phyloP scores from a whole-genome alignment of 1,284 basidiomycete genomes.

The Trichosporon ovoides region DNA sequence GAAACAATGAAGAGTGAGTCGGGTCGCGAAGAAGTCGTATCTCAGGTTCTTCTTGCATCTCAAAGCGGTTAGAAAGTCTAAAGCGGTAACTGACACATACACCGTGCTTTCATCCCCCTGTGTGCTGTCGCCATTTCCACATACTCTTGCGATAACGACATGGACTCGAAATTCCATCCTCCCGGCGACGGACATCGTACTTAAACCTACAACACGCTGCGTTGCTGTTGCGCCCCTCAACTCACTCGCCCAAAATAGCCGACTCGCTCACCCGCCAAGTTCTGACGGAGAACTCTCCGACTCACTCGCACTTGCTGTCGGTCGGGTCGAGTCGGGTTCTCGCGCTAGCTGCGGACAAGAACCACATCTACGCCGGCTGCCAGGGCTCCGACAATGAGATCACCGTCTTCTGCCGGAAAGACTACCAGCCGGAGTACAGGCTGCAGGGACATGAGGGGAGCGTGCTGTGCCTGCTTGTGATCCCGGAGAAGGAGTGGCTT shows the following conservation, averaged over 20 bases:
- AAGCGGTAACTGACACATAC: not conserved
- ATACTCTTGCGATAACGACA: not conserved
- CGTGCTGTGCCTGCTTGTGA: slow-evolving; percentile 74
- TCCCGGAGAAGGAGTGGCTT: slow-evolving; percentile 70
- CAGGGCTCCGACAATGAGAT: slow-evolving; percentile 73
- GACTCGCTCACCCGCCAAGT: slow-evolving; percentile 46
- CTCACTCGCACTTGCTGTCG: slow-evolving; percentile 43
- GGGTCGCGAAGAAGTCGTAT: not conserved
- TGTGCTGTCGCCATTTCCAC: not conserved
- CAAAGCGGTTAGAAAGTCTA: not conserved
- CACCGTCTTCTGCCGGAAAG: slow-evolving; percentile 64
- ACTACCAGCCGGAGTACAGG: slow-evolving; percentile 65
- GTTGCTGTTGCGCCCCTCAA: too few species aligned
- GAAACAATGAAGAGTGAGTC: slow-evolving; percentile 5
- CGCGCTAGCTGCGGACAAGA: slow-evolving; percentile 65
- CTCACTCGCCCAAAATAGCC: slow-evolving; percentile 7
- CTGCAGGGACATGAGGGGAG: slow-evolving; percentile 81
- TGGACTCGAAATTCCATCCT: not conserved
- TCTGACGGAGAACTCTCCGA: slow-evolving; percentile 40
- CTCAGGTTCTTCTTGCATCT: too few species aligned
- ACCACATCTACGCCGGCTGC: slow-evolving; percentile 75
- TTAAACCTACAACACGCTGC: too few species aligned
- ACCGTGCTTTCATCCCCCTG: not conserved
- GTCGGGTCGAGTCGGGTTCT: slow-evolving; percentile 54
- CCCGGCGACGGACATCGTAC: too few species aligned